Evolutionary conservation across 2,329 filamentous ascomycete species (phyloP), one percentile per base, ranked within the genome.

Genomic region (Fusarium poae): DNA sequence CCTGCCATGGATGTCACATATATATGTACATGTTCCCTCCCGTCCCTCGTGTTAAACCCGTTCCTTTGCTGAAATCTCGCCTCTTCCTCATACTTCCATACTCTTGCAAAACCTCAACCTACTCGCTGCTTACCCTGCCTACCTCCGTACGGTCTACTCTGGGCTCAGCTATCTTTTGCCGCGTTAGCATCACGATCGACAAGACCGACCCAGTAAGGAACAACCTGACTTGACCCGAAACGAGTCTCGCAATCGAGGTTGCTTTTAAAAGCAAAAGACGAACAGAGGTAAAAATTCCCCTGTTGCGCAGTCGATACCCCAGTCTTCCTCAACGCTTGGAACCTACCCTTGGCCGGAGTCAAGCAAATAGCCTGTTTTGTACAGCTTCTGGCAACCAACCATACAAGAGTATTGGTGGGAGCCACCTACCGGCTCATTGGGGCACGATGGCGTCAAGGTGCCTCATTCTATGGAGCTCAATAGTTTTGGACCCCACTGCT

Each of bases 21-120:
- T 55, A 62, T 68, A 68, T 68, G 54, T 67, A 61, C 54, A 58
- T 63, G 42, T 52, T 32, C 54, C 60, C 46, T 68, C 50, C 61
- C 60, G 50, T 50, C 51, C 55, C 55, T 37, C 34, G 51, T 57
- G 39, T 32, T 55, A 65, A 57, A 52, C n/a, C 54, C 43, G 62
- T 39, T 44, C 48, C 39, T 30, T 49, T 53, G 42, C 40, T 62
- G 60, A 68, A 68, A 53, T 56, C 43, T 68, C 60, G 42, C 34
- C 43, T 52, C 23, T 42, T 54, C 46, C 42, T 60, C 18, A 10
- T 27, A 44, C 48, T 39, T 42, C 27, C 20, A 27, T 45, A 35
- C 34, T 46, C 48, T 56, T 49, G 2, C 35, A 51, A 42, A 16
- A 16, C 43, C 25, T 3, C 27, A 45, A 20, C 25, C 25, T 30